Base-by-base conservation (phyloP, 192 early-diverging fungal species). In the Rhizophagus clarus region DNA sequence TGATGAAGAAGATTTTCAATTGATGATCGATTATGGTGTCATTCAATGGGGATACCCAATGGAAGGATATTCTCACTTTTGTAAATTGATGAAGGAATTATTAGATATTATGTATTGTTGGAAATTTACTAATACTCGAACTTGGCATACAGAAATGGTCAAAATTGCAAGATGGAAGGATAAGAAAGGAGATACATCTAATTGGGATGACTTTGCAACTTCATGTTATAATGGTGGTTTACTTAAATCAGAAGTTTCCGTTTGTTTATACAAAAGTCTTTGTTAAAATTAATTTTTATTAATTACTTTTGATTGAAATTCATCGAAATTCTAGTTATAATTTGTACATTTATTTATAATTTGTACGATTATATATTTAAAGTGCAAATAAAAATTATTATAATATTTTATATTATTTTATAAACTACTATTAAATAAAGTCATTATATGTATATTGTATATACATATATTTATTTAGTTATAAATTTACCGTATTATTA, bases 1-100 rank as follows among this genome's bases (percentile, higher is more conserved):
- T 2, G 61, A 51, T 51, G 73, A 74, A 60, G 73, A 74, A 24
- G 73, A 74, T 74, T 74, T 74, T 11, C 26, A 61, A 28, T 20
- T 51, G 24, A 74, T 74, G 73, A 61, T 42, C 28, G 51, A 74
- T 20, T 74, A 74, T 31, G 73, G 73, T 37, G 28, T 74, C 34
- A 74, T 74, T 60, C 73, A 74, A 31, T 74, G 73, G 73, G 51
- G 49, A 29, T 74, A 51, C 31, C 73, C 73, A 60, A 60, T 74
- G 28, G 32, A 74, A 74, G 73, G 73, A 8, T 74, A 74, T 60
- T 6, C 22, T 7, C 7, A 5, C 14, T 74, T 74, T 60, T 26
- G 73, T 31, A 56, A 74, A 74, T 51, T 17, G 51, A 74, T 74
- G 73, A 56, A 61, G 6, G 73, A 74, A 10, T 20, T 74, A 14